These are phyloP conservation scores for Botryotinia narcissicola DNA, from an alignment of 2,329 filamentous ascomycete species.

Conservation along the genomic window DNA sequence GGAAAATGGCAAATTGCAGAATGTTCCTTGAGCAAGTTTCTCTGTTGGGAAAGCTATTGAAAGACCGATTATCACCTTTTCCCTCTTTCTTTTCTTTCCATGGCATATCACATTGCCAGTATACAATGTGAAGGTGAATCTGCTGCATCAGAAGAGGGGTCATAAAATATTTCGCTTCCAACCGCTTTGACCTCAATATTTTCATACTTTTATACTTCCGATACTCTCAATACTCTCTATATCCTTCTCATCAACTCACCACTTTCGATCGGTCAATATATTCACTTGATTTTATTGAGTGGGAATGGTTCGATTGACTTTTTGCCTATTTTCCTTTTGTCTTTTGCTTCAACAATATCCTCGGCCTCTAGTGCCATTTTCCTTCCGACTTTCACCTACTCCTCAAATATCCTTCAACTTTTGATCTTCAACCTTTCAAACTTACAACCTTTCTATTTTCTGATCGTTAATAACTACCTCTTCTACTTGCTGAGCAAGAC, in stretches of 20 bases:
- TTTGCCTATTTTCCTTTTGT: not conserved
- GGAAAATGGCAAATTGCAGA: not conserved
- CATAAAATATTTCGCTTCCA: conserved; percentile 2
- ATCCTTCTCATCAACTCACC: not conserved
- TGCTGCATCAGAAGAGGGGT: not conserved
- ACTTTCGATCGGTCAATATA: conserved; percentile 6
- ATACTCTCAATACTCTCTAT: not conserved
- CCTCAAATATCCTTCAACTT: conserved; percentile 9
- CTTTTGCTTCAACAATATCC: conserved; percentile 5
- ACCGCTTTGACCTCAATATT: conserved; percentile 6
- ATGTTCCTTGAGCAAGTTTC: not conserved
- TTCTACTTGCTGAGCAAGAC: conserved; percentile 17
- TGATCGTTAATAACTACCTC: conserved; percentile 3
- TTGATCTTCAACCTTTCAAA: conserved; percentile 11
- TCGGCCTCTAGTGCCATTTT: not conserved
- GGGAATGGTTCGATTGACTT: conserved; percentile 8
- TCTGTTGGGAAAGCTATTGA: not conserved
- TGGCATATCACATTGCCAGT: not conserved
- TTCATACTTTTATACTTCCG: not conserved
- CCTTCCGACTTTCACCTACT: not conserved
- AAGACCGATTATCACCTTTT: not conserved
- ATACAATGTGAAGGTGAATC: conserved; percentile 1
- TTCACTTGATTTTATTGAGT: conserved; percentile 3
- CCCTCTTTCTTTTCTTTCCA: not conserved
- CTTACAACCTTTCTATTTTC: conserved; percentile 9